phyloP scores from a whole-genome alignment of 441 rosid genomes.

The Populus tomentosa region DNA sequence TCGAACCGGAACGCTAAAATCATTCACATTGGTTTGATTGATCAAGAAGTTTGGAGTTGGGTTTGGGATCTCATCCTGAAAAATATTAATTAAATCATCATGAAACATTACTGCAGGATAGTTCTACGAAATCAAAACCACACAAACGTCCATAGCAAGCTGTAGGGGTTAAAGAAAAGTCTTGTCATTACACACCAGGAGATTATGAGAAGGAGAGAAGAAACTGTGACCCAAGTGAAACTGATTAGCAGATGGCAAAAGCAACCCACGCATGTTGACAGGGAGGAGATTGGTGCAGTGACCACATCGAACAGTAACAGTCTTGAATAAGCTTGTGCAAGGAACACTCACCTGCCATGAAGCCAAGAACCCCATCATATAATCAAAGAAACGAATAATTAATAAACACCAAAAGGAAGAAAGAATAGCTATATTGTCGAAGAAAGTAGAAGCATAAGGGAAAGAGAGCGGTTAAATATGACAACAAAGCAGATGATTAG shows the following conservation, averaged over 20 bases:
- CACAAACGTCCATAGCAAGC: background rate
- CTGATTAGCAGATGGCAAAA: slow-evolving; percentile 68
- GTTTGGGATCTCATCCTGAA: slow-evolving; percentile 36
- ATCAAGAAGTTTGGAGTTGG: slow-evolving; percentile 51
- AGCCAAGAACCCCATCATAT: background rate
- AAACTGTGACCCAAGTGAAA: slow-evolving; percentile 62
- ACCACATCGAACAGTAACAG: slow-evolving; percentile 94
- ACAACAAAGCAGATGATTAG: background rate
- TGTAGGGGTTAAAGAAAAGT: background rate
- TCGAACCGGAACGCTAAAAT: slow-evolving; percentile 40
- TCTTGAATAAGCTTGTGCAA: slow-evolving; percentile 86
- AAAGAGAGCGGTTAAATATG: background rate
- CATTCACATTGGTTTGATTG: slow-evolving; percentile 55
- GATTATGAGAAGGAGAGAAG: slow-evolving; percentile 49
- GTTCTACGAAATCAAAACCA: background rate
- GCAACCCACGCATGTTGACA: slow-evolving; percentile 65
- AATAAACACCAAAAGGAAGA: background rate
- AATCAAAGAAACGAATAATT: background rate
- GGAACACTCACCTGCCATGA: slow-evolving; percentile 89
- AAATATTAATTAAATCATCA: slow-evolving; percentile 33
- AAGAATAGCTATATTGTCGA: background rate
- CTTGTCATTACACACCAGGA: slow-evolving; percentile 23
- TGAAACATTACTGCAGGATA: slow-evolving; percentile 14
- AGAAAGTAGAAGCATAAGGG: background rate
- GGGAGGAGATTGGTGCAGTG: slow-evolving; percentile 93